Conservation (phyloP, 2,329 filamentous ascomycete species). For the Cadophora luteo-olivacea region DNA sequence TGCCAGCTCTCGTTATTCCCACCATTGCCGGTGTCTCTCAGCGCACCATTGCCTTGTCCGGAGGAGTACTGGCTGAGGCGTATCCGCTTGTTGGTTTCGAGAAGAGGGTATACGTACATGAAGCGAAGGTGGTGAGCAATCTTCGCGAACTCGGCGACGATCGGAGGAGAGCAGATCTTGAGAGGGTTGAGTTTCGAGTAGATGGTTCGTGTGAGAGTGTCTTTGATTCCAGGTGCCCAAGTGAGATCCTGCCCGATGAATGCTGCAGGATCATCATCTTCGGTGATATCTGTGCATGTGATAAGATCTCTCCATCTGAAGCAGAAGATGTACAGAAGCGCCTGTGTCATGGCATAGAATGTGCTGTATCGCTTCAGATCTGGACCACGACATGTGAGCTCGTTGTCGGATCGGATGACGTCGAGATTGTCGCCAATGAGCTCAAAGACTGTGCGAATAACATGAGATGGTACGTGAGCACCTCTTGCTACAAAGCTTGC, state of each 20-base stretch:
- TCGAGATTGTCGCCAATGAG: constrained; percentile 81
- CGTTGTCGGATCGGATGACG: constrained; percentile 73
- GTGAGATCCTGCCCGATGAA: constrained; percentile 74
- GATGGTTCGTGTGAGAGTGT: constrained; percentile 77
- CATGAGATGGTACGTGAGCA: constrained; percentile 75
- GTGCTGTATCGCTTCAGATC: constrained; percentile 73
- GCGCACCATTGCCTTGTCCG: constrained; percentile 54
- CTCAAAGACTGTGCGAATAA: constrained; percentile 83
- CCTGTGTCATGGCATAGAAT: constrained; percentile 75
- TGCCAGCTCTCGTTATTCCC: constrained; percentile 76
- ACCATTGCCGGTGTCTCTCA: constrained; percentile 55
- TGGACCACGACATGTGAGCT: constrained; percentile 78
- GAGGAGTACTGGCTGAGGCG: constrained; percentile 75
- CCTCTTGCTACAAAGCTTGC: constrained; percentile 94
- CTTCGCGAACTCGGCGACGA: constrained; percentile 90
- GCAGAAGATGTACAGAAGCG: constrained; percentile 81
- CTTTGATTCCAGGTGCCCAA: constrained; percentile 78
- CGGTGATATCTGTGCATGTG: constrained; percentile 61
- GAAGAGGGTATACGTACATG: constrained; percentile 85
- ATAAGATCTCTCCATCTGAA: constrained; percentile 96
- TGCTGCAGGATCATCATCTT: constrained; percentile 65
- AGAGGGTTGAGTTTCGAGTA: constrained; percentile 91
- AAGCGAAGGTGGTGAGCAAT: constrained; percentile 86
- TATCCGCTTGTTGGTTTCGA: constrained; percentile 92
- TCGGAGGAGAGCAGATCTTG: constrained; percentile 89